Percentiles rank a stretch among this genome's conserved stretches.
Conservation (phyloP, 495 filamentous ascomycete genomes). For the Aspergillus heteromorphus region DNA sequence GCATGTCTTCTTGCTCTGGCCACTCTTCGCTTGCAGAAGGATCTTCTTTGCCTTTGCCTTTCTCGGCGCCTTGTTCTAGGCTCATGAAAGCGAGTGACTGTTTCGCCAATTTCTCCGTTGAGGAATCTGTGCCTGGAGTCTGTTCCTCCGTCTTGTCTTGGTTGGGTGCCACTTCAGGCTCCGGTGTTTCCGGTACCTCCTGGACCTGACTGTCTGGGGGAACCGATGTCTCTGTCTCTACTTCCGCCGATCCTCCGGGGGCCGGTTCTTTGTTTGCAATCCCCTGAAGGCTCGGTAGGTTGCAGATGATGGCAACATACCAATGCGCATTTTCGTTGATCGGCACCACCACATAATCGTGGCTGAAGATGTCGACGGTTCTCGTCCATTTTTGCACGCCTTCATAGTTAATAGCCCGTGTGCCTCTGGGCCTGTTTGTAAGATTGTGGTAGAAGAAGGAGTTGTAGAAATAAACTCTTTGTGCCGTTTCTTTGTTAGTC, state of each 20-base stretch:
- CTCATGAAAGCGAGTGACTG: slow-evolving; percentile 25
- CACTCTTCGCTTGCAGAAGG: slow-evolving; percentile 17
- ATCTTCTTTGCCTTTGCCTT: slow-evolving; percentile 1
- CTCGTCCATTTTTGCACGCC: slow-evolving; percentile 86
- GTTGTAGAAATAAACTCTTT: slow-evolving; percentile 80
- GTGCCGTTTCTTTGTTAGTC: slow-evolving; percentile 49
- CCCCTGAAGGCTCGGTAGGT: slow-evolving; percentile 54
- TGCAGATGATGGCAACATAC: slow-evolving; percentile 96
- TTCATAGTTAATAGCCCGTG: slow-evolving; percentile 65
- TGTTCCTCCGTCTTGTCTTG: background rate
- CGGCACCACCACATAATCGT: slow-evolving; percentile 86
- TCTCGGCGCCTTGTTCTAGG: slow-evolving; percentile 10
- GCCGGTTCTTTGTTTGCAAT: slow-evolving; percentile 20
- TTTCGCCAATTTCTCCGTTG: slow-evolving; percentile 17
- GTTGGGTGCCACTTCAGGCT: slow-evolving; percentile 9
- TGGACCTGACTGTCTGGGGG: slow-evolving; percentile 20
- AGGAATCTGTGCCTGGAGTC: slow-evolving; percentile 4
- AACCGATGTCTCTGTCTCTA: slow-evolving; percentile 11
- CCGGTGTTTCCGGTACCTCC: slow-evolving; percentile 34
- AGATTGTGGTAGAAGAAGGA: slow-evolving; percentile 85
- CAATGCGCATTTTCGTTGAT: slow-evolving; percentile 86
- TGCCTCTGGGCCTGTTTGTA: slow-evolving; percentile 50
- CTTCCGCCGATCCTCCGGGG: background rate
- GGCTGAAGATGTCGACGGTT: slow-evolving; percentile 75
- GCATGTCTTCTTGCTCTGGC: slow-evolving; percentile 25